Conservation (phyloP, 441 rosid genomes). For the Erodium moschatum region DNA sequence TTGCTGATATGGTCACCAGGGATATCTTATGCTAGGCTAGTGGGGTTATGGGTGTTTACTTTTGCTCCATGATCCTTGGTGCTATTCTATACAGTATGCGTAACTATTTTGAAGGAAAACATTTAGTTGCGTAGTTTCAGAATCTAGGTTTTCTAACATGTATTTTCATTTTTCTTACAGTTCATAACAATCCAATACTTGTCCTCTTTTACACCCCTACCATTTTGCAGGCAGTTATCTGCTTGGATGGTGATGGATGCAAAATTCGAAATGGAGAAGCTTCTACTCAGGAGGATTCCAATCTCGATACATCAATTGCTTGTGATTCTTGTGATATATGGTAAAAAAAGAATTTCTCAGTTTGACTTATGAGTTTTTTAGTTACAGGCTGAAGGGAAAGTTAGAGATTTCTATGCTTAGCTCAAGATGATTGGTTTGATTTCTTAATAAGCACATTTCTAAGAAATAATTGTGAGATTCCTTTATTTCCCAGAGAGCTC, state of each 20-base stretch:
- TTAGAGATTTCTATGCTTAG: not conserved
- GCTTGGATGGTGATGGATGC: slow-evolving; percentile 96
- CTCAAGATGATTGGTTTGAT: slow-evolving; percentile 4
- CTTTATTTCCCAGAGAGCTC: not conserved
- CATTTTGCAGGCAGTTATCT: slow-evolving; percentile 87
- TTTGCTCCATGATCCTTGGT: not conserved
- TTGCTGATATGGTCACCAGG: slow-evolving; percentile 6
- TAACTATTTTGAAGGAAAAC: not conserved
- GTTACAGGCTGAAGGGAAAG: not conserved
- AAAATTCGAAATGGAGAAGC: slow-evolving; percentile 55
- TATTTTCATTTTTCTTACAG: not conserved
- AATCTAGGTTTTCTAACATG: slow-evolving; percentile 14
- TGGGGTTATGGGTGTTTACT: slow-evolving; percentile 1
- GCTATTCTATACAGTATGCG: slow-evolving; percentile 8
- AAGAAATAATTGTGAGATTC: not conserved
- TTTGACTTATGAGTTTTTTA: not conserved
- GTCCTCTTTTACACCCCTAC: slow-evolving; percentile 17
- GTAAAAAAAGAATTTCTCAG: slow-evolving; percentile 32
- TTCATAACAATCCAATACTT: slow-evolving; percentile 29
- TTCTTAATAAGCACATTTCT: not conserved
- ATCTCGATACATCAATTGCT: slow-evolving; percentile 93
- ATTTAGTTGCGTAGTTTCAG: not conserved
- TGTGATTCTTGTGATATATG: slow-evolving; percentile 95
- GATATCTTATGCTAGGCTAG: not conserved
- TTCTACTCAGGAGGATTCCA: slow-evolving; percentile 47